phyloP scores from a whole-genome alignment of 176 grass and related monocot species.

The Phoenix dactylifera region DNA sequence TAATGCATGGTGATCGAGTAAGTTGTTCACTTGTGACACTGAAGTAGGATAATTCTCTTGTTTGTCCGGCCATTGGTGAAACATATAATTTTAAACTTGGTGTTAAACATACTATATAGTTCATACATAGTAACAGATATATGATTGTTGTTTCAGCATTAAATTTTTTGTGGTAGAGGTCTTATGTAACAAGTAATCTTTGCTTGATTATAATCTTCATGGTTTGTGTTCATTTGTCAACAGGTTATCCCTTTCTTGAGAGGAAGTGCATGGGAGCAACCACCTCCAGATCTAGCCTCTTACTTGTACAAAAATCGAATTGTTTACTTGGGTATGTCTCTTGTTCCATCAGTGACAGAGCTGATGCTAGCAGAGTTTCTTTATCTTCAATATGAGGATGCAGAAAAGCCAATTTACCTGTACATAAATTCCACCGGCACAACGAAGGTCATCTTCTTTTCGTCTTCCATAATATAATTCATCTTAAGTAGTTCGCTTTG shows the following conservation, averaged over 20 bases:
- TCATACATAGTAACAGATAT: too few species aligned
- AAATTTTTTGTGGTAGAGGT: too few species aligned
- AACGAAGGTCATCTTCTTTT: constrained; percentile 37
- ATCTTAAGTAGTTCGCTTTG: background rate
- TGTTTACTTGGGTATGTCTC: constrained; percentile 85
- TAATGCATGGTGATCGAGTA: too few species aligned
- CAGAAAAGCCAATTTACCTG: constrained; percentile 78
- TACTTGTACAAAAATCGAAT: constrained; percentile 82
- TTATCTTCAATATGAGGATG: constrained; percentile 72
- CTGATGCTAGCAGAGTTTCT: constrained; percentile 78
- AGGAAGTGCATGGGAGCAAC: constrained; percentile 43
- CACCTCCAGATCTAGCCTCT: constrained; percentile 66
- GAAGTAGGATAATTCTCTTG: too few species aligned
- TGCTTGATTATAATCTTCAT: background rate
- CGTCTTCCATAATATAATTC: background rate
- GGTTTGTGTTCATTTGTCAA: constrained; percentile 1
- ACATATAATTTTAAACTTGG: too few species aligned
- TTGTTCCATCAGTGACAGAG: constrained; percentile 63
- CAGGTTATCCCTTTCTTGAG: constrained; percentile 75
- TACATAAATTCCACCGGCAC: constrained; percentile 92
- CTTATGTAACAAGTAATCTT: too few species aligned
- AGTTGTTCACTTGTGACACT: too few species aligned
- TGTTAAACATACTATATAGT: too few species aligned
- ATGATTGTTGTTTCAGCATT: too few species aligned
- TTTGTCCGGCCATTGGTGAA: too few species aligned